Conservation (phyloP, 495 filamentous ascomycete species). For the Hyaloscypha bicolor region DNA sequence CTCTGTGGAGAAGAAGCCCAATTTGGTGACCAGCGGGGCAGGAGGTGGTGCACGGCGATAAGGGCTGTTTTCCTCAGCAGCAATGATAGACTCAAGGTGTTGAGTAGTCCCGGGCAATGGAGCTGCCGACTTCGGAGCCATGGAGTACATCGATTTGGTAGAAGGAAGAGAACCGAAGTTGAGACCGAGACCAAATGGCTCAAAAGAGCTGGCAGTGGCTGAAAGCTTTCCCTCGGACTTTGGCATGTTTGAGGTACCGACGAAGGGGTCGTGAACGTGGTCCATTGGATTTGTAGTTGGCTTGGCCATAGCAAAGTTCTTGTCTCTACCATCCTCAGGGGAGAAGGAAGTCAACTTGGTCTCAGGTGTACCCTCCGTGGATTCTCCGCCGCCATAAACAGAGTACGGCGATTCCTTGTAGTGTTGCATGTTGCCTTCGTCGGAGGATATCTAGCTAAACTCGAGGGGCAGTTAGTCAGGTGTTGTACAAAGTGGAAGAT, state of each 20-base stretch:
- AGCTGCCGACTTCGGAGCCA: background rate
- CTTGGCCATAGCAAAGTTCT: background rate
- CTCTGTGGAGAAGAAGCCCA: conserved; percentile 27
- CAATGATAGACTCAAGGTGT: conserved; percentile 13
- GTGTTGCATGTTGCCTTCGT: background rate
- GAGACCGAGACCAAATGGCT: conserved; percentile 36
- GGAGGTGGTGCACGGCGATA: background rate
- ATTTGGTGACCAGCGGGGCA: background rate
- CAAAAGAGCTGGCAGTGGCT: conserved; percentile 42
- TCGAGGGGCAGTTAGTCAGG: no score
- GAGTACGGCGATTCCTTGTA: conserved; percentile 2
- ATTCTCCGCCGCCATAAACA: conserved; percentile 35
- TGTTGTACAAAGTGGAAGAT: no score
- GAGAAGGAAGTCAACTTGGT: conserved; percentile 65
- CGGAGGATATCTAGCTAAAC: background rate
- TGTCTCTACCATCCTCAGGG: conserved; percentile 50
- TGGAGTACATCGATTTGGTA: background rate
- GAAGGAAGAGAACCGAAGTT: conserved; percentile 22
- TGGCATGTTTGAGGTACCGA: conserved; percentile 29
- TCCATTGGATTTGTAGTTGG: conserved; percentile 15
- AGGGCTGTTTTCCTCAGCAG: conserved; percentile 7
- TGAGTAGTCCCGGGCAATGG: conserved; percentile 10
- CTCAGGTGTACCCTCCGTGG: conserved; percentile 63
- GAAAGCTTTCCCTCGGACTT: conserved; percentile 40
- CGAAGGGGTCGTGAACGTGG: conserved; percentile 19